These are phyloP conservation scores for Pseudogymnoascus sp. DNA, from an alignment of 2,329 filamentous ascomycete genomes.

Conservation along the genomic window DNA sequence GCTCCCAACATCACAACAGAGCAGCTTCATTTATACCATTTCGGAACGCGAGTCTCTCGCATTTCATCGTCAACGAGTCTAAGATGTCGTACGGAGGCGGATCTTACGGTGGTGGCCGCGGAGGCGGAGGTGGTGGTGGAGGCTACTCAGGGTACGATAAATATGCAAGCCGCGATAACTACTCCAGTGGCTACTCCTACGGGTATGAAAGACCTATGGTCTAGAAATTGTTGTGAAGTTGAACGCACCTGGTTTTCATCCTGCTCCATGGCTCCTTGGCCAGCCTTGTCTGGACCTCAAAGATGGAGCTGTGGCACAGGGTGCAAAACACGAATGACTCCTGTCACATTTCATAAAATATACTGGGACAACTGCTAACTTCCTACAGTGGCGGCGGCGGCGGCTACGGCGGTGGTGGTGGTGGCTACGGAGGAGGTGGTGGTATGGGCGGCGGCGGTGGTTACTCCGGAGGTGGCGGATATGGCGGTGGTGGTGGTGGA, in stretches of 20 bases:
- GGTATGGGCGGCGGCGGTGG: slow-evolving; percentile 31
- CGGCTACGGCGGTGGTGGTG: slow-evolving; percentile 36
- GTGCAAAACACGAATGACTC: slow-evolving; percentile 19
- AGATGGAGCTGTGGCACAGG: slow-evolving; percentile 9
- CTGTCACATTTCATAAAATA: slow-evolving; percentile 13
- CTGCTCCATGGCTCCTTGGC: neutral
- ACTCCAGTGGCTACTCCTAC: slow-evolving; percentile 43
- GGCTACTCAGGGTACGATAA: slow-evolving; percentile 48
- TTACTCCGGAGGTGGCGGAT: slow-evolving; percentile 29
- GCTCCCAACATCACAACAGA: slow-evolving; percentile 6
- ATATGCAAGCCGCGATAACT: slow-evolving; percentile 37
- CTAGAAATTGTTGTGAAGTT: slow-evolving; percentile 30
- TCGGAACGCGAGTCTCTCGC: slow-evolving; percentile 8
- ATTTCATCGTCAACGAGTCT: neutral
- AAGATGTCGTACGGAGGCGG: slow-evolving; percentile 66
- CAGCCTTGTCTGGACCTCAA: neutral
- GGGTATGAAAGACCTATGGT: slow-evolving; percentile 35
- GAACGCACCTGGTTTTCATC: slow-evolving; percentile 15
- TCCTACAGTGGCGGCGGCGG: slow-evolving; percentile 41
- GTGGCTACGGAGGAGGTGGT: slow-evolving; percentile 27
- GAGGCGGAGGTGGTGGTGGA: slow-evolving; percentile 35
- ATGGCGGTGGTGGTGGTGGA: slow-evolving; percentile 24
- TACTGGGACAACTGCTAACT: slow-evolving; percentile 30
- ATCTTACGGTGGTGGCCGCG: slow-evolving; percentile 41
- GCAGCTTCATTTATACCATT: slow-evolving; percentile 4